These are phyloP conservation scores for Gleditsia sinensis DNA, from an alignment of 306 rosid species.

Conservation along the genomic window DNA sequence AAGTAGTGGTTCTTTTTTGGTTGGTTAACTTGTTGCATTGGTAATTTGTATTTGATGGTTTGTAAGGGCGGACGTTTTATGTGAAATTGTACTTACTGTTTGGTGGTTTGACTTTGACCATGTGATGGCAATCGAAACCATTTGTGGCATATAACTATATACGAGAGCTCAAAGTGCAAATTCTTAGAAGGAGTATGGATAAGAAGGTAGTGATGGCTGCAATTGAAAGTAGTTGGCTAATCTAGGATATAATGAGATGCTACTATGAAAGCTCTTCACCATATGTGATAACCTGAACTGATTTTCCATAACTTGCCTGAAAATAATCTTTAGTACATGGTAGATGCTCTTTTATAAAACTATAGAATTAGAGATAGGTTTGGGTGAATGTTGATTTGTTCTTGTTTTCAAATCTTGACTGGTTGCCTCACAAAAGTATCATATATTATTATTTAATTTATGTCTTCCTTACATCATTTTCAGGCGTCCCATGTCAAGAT, in stretches of 20 bases:
- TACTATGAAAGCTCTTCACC: background rate
- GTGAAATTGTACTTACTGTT: background rate
- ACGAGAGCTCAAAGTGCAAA: background rate
- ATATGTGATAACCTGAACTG: constrained; percentile 3
- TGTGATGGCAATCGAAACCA: background rate
- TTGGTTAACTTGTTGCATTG: background rate
- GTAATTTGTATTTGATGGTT: background rate
- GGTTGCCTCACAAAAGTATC: background rate
- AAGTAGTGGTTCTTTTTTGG: too few species aligned
- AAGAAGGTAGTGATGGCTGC: constrained; percentile 1
- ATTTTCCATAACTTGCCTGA: background rate
- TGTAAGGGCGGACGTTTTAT: background rate
- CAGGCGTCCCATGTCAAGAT: constrained; percentile 36
- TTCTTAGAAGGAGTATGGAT: background rate
- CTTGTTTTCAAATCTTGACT: background rate
- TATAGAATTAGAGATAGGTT: background rate
- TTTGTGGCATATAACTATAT: background rate
- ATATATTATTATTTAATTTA: background rate
- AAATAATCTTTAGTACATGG: background rate
- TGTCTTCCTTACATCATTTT: constrained; percentile 22
- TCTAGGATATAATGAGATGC: background rate
- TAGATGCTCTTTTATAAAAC: background rate
- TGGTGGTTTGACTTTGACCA: background rate
- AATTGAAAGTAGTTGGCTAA: background rate
- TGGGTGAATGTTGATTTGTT: background rate